These are phyloP conservation scores for Phytophthora megakarya DNA, from an alignment of 352 stramenopile species.

Conservation along the genomic window DNA sequence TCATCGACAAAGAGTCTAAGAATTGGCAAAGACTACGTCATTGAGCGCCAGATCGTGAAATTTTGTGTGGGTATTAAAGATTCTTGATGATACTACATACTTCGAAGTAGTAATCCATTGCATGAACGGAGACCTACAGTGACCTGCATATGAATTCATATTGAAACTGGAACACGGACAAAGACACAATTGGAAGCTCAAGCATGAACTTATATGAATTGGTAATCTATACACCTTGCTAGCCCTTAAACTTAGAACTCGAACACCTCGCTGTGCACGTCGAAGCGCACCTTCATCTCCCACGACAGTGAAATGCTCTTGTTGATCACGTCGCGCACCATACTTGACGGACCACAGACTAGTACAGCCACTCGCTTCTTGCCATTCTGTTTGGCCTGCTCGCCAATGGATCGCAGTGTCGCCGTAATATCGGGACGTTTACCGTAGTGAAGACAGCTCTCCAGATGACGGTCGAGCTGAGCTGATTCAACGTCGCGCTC, in stretches of 20 bases:
- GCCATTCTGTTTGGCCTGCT: conserved; percentile 33
- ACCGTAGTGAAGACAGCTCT: conserved; percentile 24
- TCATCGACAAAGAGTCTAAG: too few relatives aligned
- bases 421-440: conserved; percentile 33
- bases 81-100: too few relatives aligned
- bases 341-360: conserved; percentile 40
- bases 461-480: conserved; percentile 29
- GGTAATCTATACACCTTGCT: too few relatives aligned
- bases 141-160: too few relatives aligned
- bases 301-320: conserved; percentile 25
- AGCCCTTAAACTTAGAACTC: conserved; percentile 34
- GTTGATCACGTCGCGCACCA: conserved; percentile 40
- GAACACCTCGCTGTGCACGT: conserved; percentile 48
- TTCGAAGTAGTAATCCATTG: too few relatives aligned
- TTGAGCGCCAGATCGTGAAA: too few relatives aligned
- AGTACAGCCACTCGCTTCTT: conserved; percentile 47
- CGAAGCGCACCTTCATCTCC: conserved; percentile 44
- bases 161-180: background rate
- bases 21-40: too few relatives aligned
- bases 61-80: too few relatives aligned
- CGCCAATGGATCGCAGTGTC: conserved; percentile 34
- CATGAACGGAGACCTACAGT: too few relatives aligned
- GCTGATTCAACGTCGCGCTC: conserved; percentile 35
- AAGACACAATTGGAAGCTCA: too few relatives aligned
- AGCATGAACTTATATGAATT: too few relatives aligned